A percentile compares a stretch with the other conserved stretches of the same genome.
phyloP scores from a whole-genome alignment of 768 basidiomycete genomes.

The Suillus paluster region DNA sequence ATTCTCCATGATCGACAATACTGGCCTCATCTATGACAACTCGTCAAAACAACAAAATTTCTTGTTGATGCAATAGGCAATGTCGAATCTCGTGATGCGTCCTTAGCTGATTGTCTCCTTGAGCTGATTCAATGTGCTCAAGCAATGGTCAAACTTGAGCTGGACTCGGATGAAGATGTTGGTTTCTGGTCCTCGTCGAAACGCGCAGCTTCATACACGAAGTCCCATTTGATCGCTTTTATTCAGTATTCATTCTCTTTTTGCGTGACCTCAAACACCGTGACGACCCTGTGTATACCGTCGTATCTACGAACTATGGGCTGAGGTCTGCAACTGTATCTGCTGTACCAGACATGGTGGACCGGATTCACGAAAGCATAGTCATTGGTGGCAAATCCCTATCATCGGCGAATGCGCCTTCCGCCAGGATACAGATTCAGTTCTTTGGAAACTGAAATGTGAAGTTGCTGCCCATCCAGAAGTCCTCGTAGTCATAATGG shows the following conservation, averaged over 20 bases:
- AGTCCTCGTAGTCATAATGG: neutral
- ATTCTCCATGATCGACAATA: constrained; percentile 11
- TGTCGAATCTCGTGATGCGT: constrained; percentile 25
- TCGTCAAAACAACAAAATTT: constrained; percentile 24
- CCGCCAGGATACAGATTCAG: neutral
- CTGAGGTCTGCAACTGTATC: too few relatives aligned
- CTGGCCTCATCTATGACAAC: constrained; percentile 22
- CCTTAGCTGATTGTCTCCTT: constrained; percentile 36
- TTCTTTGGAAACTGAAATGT: neutral
- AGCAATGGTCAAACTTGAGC: too few relatives aligned
- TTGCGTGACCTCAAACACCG: neutral
- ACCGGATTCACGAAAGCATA: neutral
- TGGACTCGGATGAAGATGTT: too few relatives aligned
- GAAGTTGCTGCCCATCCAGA: neutral
- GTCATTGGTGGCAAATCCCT: too few relatives aligned
- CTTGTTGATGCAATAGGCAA: constrained; percentile 37
- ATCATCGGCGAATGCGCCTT: neutral
- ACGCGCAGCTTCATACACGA: too few relatives aligned
- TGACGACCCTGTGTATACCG: too few relatives aligned
- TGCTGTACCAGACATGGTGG: neutral
- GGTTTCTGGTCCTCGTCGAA: too few relatives aligned
- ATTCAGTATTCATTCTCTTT: neutral
- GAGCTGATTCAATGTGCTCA: constrained; percentile 26
- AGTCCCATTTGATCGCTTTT: neutral
- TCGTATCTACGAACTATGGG: too few relatives aligned